Conservation (phyloP, 768 basidiomycete species). For the Amanita brunnescens region DNA sequence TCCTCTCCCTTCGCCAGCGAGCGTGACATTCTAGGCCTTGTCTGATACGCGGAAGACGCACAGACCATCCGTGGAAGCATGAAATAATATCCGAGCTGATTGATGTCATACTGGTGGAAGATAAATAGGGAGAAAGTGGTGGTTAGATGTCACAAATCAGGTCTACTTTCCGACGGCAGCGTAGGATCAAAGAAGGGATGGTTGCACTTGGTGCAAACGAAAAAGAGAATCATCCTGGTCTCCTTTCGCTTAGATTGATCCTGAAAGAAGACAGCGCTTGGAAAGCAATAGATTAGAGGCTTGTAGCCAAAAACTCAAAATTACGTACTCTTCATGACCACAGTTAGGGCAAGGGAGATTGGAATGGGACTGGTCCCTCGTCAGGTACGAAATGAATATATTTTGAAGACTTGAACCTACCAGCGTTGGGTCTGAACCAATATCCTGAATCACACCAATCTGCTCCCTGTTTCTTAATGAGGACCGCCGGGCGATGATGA, state of each 20-base stretch:
- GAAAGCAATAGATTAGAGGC: conserved; percentile 3
- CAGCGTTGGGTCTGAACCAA: conserved; percentile 85
- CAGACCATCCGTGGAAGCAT: too few species aligned
- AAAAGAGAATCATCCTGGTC: conserved; percentile 91
- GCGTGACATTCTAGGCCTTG: too few species aligned
- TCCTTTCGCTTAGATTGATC: conserved; percentile 97
- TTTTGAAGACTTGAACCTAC: conserved; percentile 28
- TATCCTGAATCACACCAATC: conserved; percentile 81
- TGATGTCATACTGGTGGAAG: too few species aligned
- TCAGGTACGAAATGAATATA: not conserved
- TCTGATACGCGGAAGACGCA: too few species aligned
- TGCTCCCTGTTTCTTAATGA: conserved; percentile 58
- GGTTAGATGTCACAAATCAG: conserved; percentile 14
- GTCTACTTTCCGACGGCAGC: conserved; percentile 37
- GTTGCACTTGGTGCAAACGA: conserved; percentile 79
- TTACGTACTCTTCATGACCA: conserved; percentile 70
- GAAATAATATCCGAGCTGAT: too few species aligned
- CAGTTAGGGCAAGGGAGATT: conserved; percentile 80
- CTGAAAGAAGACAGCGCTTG: conserved; percentile 90
- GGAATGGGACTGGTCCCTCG: conserved; percentile 58
- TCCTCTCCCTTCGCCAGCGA: too few species aligned
- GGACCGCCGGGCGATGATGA: not conserved
- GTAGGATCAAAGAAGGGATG: conserved; percentile 67
- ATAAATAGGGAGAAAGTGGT: not conserved
- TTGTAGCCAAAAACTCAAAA: not conserved